phyloP scores from a whole-genome alignment of 306 rosid genomes.

The Sophora flavescens region DNA sequence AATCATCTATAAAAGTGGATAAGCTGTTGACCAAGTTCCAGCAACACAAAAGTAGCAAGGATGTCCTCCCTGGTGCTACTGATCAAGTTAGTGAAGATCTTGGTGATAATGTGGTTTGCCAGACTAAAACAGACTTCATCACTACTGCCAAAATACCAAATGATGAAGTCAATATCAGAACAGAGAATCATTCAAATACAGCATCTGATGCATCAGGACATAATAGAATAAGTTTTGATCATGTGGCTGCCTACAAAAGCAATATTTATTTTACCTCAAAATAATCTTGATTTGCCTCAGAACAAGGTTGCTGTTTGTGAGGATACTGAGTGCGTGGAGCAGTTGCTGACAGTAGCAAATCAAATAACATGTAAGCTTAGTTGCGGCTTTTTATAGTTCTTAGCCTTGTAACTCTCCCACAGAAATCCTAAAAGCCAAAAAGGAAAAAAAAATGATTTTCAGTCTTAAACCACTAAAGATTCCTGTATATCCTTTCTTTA shows the following conservation, averaged over 20 bases:
- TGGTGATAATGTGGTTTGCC: conserved; percentile 47
- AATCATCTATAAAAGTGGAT: conserved; percentile 49
- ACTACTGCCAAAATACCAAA: conserved; percentile 44
- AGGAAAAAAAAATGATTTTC: no score
- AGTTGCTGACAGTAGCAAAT: conserved; percentile 51
- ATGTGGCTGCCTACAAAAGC: conserved; percentile 38
- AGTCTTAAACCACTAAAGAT: no score
- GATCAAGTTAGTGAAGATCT: conserved; percentile 46
- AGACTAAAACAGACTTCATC: conserved; percentile 40
- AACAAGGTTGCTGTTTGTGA: conserved; percentile 48
- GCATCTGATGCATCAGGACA: conserved; percentile 50
- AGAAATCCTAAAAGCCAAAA: conserved; percentile 12
- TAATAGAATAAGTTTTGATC: conserved; percentile 43
- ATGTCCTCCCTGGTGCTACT: conserved; percentile 30
- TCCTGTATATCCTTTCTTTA: conserved; percentile 13
- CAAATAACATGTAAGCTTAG: conserved; percentile 67
- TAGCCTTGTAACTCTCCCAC: not conserved
- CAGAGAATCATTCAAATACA: conserved; percentile 45
- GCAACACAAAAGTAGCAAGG: conserved; percentile 45
- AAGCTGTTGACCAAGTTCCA: conserved; percentile 47
- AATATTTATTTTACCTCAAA: conserved; percentile 47
- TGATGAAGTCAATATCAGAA: conserved; percentile 43
- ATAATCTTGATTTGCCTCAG: conserved; percentile 42
- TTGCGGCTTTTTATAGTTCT: conserved; percentile 9
- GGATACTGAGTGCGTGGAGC: conserved; percentile 50